Evolutionary conservation across 495 filamentous ascomycete species (phyloP), one percentile per base, ranked within the genome.

Genomic region (Corynascus novoguineensis): DNA sequence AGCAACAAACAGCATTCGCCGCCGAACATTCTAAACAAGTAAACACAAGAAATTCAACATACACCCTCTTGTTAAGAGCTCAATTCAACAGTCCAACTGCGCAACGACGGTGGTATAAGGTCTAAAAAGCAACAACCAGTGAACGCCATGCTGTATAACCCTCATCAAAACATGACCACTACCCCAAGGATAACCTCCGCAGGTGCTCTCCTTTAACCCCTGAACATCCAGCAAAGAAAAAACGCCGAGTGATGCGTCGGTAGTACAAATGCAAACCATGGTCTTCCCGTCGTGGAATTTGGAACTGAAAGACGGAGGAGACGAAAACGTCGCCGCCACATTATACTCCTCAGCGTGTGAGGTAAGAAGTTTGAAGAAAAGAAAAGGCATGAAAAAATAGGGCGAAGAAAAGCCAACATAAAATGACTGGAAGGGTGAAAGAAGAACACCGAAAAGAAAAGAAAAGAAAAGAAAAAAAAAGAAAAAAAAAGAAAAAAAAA

Each of bases 311-410:
- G n/a, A 12, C n/a, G 29, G 48, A 35, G 22, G n/a, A 19, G 4
- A 22, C 4, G 21, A 21, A 28, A 40, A 51, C 22, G 15, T 22
- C 14, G 62, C n/a, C 59, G 58, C 41, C 14, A 15, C 0, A 54
- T 54, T 44, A 54, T 21, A 45, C 38, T 15, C 51, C 37, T n/a
- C 50, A 27, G 58, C 59, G 4, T 21, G 50, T 19, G 63, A 65
- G 34, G 73, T 75, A 14, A 27, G 17, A 24, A 37, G 10, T 8
- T 5, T 2, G 40, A 29, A 17, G 17, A 51, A n/a, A 50, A 2
- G 40, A 29, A 17, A 27, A 51, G 9, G 37, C 28, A 37, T 2
- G 40, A 29, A 17, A 27, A 51, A n/a, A 50, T 28, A 37, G 35
- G 35, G 35, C 5, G 7, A 17, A 41, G 15, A 9, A 32, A 22